Base-by-base conservation (phyloP, 257 asterid species). In the Eucommia ulmoides region DNA sequence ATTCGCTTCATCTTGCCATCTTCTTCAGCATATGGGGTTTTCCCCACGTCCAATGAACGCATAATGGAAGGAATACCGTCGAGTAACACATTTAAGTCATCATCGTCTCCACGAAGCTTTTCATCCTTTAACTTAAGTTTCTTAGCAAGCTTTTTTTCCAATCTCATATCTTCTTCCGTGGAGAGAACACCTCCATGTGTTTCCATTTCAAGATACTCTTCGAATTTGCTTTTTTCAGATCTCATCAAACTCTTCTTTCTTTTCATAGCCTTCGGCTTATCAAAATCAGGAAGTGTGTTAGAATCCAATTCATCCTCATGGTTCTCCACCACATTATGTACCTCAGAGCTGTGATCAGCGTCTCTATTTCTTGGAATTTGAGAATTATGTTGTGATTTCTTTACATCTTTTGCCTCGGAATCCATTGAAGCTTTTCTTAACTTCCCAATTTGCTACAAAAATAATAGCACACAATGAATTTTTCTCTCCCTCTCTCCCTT, bases 141-240 rank as follows among this genome's bases (percentile, higher is more conserved):
- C 84, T 82, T 76, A 0, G 84, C 93, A n/a, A 84, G 83, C 69
- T 72, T 78, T 65, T 58, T 78, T 76, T 89, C 94, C 24, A 73
- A 62, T 63, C 24, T 66, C 67, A 80, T 23, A 66, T 88, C 89
- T 49, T 75, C 76, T 59, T 77, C 71, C 4, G 69, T 74, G 2
- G 72, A 75, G 41, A 60, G 8, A 51, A 42, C 23, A 26, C 53
- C 50, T 24, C 76, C 80, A 45, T 49, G 62, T 71, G 20, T 74
- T 51, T 88, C 93, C 87, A 74, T 66, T 38, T 74, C 65, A 41
- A 88, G 74, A 33, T 60, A 74, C 58, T 84, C 68, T 42, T 54
- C 63, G 68, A 88, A 79, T 45, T 66, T 77, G 54, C 64, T 47
- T 44, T 77, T 76, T 10, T 63, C 49, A 12, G 38, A 29, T 29